Evolutionary conservation across 2,329 filamentous ascomycete species (phyloP), one percentile per base, ranked within the genome.

Genomic region (Polychaeton citri): DNA sequence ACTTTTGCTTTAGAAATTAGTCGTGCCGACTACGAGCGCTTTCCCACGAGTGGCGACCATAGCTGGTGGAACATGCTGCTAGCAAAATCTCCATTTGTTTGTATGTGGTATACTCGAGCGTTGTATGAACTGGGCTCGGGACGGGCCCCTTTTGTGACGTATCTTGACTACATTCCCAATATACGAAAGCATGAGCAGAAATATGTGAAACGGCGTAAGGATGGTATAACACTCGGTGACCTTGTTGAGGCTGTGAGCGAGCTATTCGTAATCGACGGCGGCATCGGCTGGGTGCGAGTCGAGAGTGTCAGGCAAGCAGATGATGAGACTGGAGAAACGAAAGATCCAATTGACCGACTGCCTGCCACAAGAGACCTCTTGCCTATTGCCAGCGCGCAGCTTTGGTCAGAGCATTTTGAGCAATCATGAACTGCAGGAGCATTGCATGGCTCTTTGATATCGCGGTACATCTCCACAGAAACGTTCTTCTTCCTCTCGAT

Each of bases 381-480:
- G 15, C 24, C 24, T 15, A 15, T 7, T 28, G 24, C 24, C 12
- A 28, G 24, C 15, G 24, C 24, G 12, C 12, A 12, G 24, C 24
- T 28, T 28, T 28, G 24, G 24, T 12, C 24, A 7, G 24, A 28
- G 15, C 24, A 28, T 15, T 28, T 12, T 28, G 24, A 28, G n/a
- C n/a, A n/a, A 28, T 28, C 24, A 28, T 28, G 88, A 95, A 56
- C 85, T 94, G 61, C 90, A 98, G 55, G 84, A 93, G 58, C 90
- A 96, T 65, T 95, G 88, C 73, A 94, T 76, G 21, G 81, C 82
- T 46, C 84, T 73, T 59, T 78, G 76, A 32, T 69, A 69, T 54
- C 72, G 76, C 0, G 88, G 88, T 37, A 93, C 84, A 60, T 95
- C 86, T 2, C 82, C 80, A 47, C 79, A 84, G 66, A 84, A 93